Evolutionary conservation across 306 rosid species (phyloP).

Genomic region (Cucumis hystrix): DNA sequence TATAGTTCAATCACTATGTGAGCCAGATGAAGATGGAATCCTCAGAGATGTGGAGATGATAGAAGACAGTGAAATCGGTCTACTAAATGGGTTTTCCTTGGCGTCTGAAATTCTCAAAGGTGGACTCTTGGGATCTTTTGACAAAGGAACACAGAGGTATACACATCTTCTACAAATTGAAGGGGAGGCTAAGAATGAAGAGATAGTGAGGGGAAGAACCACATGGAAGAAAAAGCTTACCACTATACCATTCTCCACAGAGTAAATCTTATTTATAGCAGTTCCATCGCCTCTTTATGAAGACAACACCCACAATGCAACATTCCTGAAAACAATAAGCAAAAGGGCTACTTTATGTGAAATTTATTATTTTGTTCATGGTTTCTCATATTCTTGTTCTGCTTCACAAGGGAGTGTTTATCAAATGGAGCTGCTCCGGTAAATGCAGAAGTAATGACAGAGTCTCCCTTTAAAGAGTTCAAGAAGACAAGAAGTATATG

Average conservation of each 20-base stretch:
- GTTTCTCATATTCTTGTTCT: background rate
- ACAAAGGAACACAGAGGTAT: conserved; percentile 36
- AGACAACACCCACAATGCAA: background rate
- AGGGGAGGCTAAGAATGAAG: conserved; percentile 44
- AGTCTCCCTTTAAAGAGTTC: background rate
- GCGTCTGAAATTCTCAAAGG: conserved; percentile 55
- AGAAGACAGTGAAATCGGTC: conserved; percentile 19
- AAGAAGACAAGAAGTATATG: background rate
- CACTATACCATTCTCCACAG: conserved; percentile 26
- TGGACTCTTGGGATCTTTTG: conserved; percentile 43
- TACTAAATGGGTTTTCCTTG: conserved; percentile 46
- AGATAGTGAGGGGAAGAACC: conserved; percentile 83
- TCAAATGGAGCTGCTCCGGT: background rate
- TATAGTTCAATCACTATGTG: conserved; percentile 63
- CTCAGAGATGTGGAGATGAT: conserved; percentile 26
- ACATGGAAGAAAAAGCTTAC: conserved; percentile 56
- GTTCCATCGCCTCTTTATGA: background rate
- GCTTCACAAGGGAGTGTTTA: background rate
- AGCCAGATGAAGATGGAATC: conserved; percentile 59
- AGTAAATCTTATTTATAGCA: background rate
- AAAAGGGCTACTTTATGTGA: background rate
- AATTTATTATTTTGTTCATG: background rate
- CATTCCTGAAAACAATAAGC: conserved; percentile 5
- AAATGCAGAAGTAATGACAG: background rate
- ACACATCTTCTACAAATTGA: conserved; percentile 61